phyloP scores from a whole-genome alignment of 331 rosid genomes.

The Malus hybrid region DNA sequence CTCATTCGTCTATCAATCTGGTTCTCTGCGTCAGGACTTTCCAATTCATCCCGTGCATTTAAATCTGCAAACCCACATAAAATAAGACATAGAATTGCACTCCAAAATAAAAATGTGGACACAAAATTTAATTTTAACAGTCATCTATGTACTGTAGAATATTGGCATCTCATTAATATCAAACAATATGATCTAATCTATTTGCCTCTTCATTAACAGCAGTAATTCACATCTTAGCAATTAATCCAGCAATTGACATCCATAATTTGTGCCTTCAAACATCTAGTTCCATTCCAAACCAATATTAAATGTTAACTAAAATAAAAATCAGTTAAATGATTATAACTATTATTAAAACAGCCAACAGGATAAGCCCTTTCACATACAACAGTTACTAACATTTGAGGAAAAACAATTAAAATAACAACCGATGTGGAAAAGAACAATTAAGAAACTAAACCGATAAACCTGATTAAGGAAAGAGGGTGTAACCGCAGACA shows the following conservation, averaged over 20 bases:
- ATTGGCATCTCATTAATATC: neutral
- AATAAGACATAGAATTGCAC: slow-evolving; percentile 8
- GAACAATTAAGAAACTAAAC: neutral
- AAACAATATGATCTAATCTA: neutral
- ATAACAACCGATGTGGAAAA: neutral
- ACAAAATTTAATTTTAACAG: neutral
- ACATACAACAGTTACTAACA: neutral
- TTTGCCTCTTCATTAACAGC: neutral
- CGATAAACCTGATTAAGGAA: neutral
- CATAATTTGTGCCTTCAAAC: neutral
- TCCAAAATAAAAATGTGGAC: neutral
- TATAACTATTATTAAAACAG: neutral
- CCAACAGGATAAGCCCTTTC: neutral
- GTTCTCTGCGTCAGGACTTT: slow-evolving; percentile 58
- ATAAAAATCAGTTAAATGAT: neutral
- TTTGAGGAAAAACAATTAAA: neutral
- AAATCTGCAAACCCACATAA: slow-evolving; percentile 36
- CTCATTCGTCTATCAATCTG: slow-evolving; percentile 56
- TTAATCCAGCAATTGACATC: neutral
- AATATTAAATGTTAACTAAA: neutral
- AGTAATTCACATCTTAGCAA: neutral
- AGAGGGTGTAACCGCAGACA: neutral
- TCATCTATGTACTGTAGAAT: neutral
- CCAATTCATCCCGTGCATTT: slow-evolving; percentile 44
- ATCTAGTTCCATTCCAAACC: neutral